Percentiles rank a stretch among this genome's conserved stretches.
Conservation (phyloP, 2,329 filamentous ascomycete genomes). For the Graphiopsis chlorocephala region DNA sequence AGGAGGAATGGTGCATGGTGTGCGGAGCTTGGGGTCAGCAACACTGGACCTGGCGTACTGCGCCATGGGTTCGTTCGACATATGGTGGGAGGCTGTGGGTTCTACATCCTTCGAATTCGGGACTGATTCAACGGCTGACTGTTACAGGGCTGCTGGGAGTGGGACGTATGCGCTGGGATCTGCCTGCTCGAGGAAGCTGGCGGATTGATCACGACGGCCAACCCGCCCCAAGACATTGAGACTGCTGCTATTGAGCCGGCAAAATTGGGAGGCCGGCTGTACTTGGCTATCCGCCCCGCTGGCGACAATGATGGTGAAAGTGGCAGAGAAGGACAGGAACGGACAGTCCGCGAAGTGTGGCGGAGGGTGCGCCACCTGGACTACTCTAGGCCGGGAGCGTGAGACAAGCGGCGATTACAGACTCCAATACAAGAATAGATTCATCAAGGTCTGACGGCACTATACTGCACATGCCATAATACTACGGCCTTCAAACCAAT, state of each 20-base stretch:
- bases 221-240: constrained; percentile 60
- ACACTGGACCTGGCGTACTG: constrained; percentile 72
- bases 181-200: constrained; percentile 71
- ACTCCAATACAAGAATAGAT: neutral
- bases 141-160: constrained; percentile 65
- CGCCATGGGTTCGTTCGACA: constrained; percentile 70
- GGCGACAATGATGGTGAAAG: constrained; percentile 61
- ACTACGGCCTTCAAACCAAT: neutral
- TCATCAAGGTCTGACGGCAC: neutral
- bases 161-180: constrained; percentile 75
- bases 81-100: constrained; percentile 70
- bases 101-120: neutral
- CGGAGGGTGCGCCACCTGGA: constrained; percentile 63
- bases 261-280: constrained; percentile 64
- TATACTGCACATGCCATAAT: neutral
- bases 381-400: constrained; percentile 61
- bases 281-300: constrained; percentile 69
- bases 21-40: constrained; percentile 69
- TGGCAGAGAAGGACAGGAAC: constrained; percentile 64
- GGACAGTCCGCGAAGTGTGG: constrained; percentile 71
- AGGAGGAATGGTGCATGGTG: constrained; percentile 76
- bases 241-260: constrained; percentile 59
- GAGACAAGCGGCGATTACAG: neutral
- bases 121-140: constrained; percentile 18
- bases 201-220: constrained; percentile 70